Percentiles rank a stretch among this genome's conserved stretches.
These are phyloP conservation scores for Deinandra increscens DNA, from an alignment of 129 eudicot species.

Conservation along the genomic window DNA sequence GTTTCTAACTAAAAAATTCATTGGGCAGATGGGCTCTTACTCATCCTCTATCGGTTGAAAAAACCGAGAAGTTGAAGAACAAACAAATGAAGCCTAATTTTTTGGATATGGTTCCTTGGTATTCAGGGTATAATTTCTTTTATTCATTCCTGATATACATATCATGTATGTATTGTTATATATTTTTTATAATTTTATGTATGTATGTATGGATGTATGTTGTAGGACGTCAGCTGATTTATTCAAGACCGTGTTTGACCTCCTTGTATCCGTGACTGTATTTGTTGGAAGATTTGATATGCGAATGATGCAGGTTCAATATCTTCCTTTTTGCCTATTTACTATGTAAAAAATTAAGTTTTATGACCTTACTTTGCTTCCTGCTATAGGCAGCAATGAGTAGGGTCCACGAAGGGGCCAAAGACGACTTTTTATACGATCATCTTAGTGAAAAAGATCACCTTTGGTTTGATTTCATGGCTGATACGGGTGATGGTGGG, in stretches of 20 bases:
- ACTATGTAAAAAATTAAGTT: neutral
- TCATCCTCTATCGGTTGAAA: conserved; percentile 83
- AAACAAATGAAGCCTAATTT: conserved; percentile 91
- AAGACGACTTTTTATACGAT: conserved; percentile 72
- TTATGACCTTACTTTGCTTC: conserved; percentile 12
- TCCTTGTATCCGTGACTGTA: conserved; percentile 92
- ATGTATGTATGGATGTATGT: conserved; percentile 18
- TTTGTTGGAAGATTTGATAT: conserved; percentile 99
- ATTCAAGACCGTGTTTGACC: conserved; percentile 93
- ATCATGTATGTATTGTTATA: conserved; percentile 1
- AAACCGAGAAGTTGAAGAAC: conserved; percentile 78
- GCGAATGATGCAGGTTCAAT: conserved; percentile 98
- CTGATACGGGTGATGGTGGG: conserved; percentile 99
- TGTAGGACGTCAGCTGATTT: conserved; percentile 98
- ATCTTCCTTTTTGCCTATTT: neutral
- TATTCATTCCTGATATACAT: neutral
- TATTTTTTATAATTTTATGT: neutral
- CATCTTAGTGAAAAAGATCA: conserved; percentile 82
- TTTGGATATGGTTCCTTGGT: conserved; percentile 99
- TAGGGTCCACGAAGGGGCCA: conserved; percentile 61
- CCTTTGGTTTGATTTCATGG: conserved; percentile 98
- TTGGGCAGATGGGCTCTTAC: conserved; percentile 99
- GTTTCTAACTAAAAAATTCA: too few relatives aligned
- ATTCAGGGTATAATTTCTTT: conserved; percentile 71
- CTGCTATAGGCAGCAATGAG: conserved; percentile 82